Base-by-base conservation (phyloP, 805 yeast genomes). In the Wickerhamiella occidentalis region DNA sequence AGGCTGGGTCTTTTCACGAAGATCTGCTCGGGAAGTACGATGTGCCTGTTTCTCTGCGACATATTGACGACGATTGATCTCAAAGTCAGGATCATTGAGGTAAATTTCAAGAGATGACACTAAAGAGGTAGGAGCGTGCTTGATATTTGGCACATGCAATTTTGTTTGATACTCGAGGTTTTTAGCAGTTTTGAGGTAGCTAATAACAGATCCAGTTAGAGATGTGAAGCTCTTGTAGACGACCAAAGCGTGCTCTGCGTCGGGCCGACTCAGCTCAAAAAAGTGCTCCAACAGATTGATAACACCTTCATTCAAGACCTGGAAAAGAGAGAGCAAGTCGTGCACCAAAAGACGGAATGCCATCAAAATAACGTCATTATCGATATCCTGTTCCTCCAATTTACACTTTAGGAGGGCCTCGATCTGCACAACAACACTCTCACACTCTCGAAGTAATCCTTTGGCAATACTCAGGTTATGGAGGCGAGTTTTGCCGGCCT, bases 121-220 rank as follows among this genome's bases (percentile, higher is more conserved):
- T 55, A 92, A 72, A 22, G 95, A 92, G 2, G 96, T 88, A 19
- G 96, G 96, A 1, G 97, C 97, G 66, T 92, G 98, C 62, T 85
- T 85, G 53, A 92, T 88, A 12, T 95, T 88, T 33, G 98, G 98
- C 29, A 92, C 95, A 59, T 82, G 88, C 55, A 90, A 70, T 59
- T 87, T 87, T 2, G 96, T 87, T 11, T 87, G 77, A 61, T 79
- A 77, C 65, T 85, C 95, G 55, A 85, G 71, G 63, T 82, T 86
- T 61, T 92, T 90, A 3, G 97, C 98, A 13, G 82, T 79, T 58
- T 94, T 78, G 59, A 92, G 72, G 64, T 83, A 92, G 56, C 80
- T 81, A 25, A 92, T 92, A 8, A 90, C 97, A 61, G 79, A 81
- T 48, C 80, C 79, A 2, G 97, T 92, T 61, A 86, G 78, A 52